A percentile compares a stretch with the other conserved stretches of the same genome.
phyloP scores from a whole-genome alignment of 371 early-diverging fungal species.

The Apophysomyces ossiformis region DNA sequence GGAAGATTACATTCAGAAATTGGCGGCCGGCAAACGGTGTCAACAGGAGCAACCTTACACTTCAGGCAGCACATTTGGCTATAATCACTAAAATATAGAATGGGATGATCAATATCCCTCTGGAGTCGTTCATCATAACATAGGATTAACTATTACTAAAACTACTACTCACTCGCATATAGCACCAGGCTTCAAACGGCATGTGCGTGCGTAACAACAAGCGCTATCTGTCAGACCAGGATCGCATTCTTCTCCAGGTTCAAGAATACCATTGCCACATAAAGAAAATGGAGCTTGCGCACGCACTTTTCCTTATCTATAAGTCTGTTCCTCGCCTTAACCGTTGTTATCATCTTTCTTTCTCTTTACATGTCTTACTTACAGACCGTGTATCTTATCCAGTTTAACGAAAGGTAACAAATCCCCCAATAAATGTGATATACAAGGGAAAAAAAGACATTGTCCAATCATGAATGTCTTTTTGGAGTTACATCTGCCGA shows the following conservation, averaged over 20 bases:
- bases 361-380: no score
- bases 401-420: no score
- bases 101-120: neutral
- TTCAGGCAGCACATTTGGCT: conserved; percentile 86
- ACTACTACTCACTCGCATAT: conserved; percentile 65
- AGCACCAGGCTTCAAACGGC: conserved; percentile 80
- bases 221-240: conserved; percentile 79
- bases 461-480: no score
- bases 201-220: conserved; percentile 84
- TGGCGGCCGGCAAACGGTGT: conserved; percentile 77
- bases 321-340: no score
- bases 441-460: no score
- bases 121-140: no score
- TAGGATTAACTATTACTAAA: no score
- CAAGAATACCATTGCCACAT: conserved; percentile 95
- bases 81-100: conserved; percentile 58
- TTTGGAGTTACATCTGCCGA: no score
- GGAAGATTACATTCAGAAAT: conserved; percentile 84
- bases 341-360: no score
- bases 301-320: no score
- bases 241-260: conserved; percentile 93
- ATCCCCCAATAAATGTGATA: no score
- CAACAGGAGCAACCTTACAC: conserved; percentile 71
- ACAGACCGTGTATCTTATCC: no score
- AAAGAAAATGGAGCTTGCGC: conserved; percentile 55